Evolutionary conservation across 768 basidiomycete genomes (phyloP).

Genomic region (Tricholomella constricta): DNA sequence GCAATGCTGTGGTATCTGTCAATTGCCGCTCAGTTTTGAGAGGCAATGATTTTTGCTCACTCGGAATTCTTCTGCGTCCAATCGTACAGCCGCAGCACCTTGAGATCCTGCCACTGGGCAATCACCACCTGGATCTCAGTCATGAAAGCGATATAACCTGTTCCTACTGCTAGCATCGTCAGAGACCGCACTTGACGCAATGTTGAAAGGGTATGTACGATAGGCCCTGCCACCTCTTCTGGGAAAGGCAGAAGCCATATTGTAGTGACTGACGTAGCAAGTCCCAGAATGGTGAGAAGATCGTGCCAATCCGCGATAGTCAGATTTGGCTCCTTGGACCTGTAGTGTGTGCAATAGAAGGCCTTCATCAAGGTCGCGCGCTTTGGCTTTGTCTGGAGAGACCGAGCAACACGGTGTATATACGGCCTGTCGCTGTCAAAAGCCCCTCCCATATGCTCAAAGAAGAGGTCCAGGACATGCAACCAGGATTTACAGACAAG

Average conservation of each 20-base stretch:
- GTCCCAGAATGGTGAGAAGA: too few species aligned
- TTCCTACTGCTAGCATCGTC: background rate
- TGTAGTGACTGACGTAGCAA: background rate
- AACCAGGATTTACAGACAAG: slow-evolving; percentile 13
- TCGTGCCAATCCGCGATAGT: too few species aligned
- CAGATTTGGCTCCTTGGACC: background rate
- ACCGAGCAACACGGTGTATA: background rate
- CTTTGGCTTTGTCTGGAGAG: background rate
- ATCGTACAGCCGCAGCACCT: background rate
- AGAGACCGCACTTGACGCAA: too few species aligned
- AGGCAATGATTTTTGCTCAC: background rate
- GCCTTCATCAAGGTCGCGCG: background rate
- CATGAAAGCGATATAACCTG: background rate
- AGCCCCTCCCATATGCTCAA: background rate
- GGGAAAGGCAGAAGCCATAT: background rate
- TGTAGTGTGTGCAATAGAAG: background rate
- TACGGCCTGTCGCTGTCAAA: background rate
- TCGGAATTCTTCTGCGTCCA: background rate
- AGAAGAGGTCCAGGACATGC: slow-evolving; percentile 7
- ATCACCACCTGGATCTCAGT: background rate
- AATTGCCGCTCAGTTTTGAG: background rate
- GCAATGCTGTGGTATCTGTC: too few species aligned
- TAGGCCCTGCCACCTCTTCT: too few species aligned
- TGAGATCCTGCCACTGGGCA: background rate
- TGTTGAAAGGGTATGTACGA: background rate